phyloP scores from a whole-genome alignment of 352 stramenopile species.

The Phytophthora cactorum region DNA sequence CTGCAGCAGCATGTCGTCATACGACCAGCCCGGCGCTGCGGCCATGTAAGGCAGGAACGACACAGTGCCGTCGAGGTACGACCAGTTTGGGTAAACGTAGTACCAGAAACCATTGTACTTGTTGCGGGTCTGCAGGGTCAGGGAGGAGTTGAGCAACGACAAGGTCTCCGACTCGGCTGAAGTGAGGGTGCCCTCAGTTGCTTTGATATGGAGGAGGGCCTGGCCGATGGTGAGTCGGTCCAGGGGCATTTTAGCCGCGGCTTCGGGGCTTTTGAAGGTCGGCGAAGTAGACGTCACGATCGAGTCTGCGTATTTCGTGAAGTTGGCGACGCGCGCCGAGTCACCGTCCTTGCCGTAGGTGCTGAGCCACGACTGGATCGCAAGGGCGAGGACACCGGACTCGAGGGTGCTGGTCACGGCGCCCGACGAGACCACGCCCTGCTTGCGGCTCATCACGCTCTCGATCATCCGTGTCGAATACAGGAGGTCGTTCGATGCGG shows the following conservation, averaged over 20 bases:
- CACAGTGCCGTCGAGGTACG: slow-evolving; percentile 35
- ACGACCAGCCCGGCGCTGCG: slow-evolving; percentile 28
- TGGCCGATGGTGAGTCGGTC: slow-evolving; percentile 35
- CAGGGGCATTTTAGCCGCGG: slow-evolving; percentile 30
- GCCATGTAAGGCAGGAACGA: slow-evolving; percentile 42
- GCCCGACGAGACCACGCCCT: slow-evolving; percentile 36
- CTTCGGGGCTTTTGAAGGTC: slow-evolving; percentile 19
- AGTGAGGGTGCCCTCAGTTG: slow-evolving; percentile 20
- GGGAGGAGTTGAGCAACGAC: slow-evolving; percentile 21
- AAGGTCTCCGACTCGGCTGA: slow-evolving; percentile 19
- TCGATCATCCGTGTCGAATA: slow-evolving; percentile 41
- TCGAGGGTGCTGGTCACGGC: slow-evolving; percentile 36
- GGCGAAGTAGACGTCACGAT: slow-evolving; percentile 31
- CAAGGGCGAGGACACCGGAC: slow-evolving; percentile 31
- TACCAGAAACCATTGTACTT: slow-evolving; percentile 40
- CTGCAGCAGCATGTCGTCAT: slow-evolving; percentile 36
- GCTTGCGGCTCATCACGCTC: slow-evolving; percentile 37
- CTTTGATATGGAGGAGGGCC: slow-evolving; percentile 30
- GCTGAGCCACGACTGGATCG: slow-evolving; percentile 36
- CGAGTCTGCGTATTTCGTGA: slow-evolving; percentile 28
- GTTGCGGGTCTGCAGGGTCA: slow-evolving; percentile 34
- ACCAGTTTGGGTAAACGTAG: slow-evolving; percentile 39
- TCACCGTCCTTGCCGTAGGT: slow-evolving; percentile 18
- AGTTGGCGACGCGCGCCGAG: slow-evolving; percentile 25
- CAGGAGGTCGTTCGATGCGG: slow-evolving; percentile 17